These are phyloP conservation scores for Eudorina sp. DNA, from an alignment of 139 green algal species.

Conservation along the genomic window DNA sequence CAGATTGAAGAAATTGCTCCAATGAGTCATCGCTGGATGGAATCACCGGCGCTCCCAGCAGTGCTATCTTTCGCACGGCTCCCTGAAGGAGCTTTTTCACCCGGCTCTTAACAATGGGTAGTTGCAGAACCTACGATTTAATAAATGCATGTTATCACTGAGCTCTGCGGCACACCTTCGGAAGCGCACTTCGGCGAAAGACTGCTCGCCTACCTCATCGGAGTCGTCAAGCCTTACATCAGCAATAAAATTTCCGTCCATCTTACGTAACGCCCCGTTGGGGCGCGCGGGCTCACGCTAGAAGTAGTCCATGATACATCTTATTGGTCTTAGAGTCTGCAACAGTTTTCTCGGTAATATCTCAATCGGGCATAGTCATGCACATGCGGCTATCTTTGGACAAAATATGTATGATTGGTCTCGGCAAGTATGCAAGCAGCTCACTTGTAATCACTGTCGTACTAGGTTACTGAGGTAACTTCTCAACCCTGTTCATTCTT, in stretches of 20 bases:
- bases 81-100: slow-evolving; percentile 59
- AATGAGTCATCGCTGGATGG: slow-evolving; percentile 67
- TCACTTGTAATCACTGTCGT: no score
- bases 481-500: no score
- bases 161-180: no score
- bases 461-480: no score
- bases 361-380: background rate
- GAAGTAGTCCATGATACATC: slow-evolving; percentile 6
- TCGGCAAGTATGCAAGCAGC: no score
- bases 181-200: background rate
- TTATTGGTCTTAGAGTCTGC: background rate
- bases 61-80: slow-evolving; percentile 57
- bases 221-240: slow-evolving; percentile 61
- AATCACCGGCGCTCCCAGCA: slow-evolving; percentile 58
- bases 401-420: no score
- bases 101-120: slow-evolving; percentile 69
- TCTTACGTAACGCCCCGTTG: background rate
- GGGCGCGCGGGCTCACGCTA: background rate
- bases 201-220: slow-evolving; percentile 46
- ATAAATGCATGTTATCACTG: background rate
- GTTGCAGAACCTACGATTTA: slow-evolving; percentile 69
- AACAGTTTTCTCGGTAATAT: background rate
- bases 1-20: slow-evolving; percentile 66
- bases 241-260: slow-evolving; percentile 64
- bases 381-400: background rate